Evolutionary conservation across 345 rosid species (phyloP).

Genomic region (Salix dunnii): DNA sequence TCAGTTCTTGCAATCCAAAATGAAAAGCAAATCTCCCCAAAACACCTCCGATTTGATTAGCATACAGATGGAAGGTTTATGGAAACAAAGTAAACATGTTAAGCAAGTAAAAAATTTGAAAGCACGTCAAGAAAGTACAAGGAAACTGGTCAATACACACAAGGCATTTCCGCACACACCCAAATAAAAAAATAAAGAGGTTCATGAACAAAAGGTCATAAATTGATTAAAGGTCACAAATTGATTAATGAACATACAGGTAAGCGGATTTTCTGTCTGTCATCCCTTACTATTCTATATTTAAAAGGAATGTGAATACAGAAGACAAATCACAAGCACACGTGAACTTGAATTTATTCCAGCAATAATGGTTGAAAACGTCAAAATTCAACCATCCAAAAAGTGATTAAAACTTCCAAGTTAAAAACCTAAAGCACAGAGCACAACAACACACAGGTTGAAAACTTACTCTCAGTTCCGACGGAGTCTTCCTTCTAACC

Average conservation of each 20-base stretch:
- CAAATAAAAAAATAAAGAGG: background rate
- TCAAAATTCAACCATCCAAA: background rate
- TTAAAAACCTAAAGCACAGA: background rate
- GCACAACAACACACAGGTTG: background rate
- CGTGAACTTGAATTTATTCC: too few species aligned
- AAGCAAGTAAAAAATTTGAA: background rate
- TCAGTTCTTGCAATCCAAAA: background rate
- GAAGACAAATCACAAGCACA: background rate
- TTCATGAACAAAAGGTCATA: background rate
- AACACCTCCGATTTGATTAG: background rate
- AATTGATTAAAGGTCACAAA: background rate
- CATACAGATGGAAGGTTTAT: background rate
- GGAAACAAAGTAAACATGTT: background rate
- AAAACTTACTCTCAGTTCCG: conserved; percentile 62
- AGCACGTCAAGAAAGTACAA: background rate
- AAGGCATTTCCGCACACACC: background rate
- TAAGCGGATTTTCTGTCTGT: background rate
- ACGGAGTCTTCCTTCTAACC: conserved; percentile 74
- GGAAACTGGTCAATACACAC: background rate
- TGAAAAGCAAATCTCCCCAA: background rate
- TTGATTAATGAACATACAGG: background rate
- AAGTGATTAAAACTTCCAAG: background rate
- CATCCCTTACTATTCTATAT: background rate
- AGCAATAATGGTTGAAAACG: background rate
- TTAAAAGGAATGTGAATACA: background rate